Base-by-base conservation (phyloP, 768 basidiomycete genomes). In the Podaxis mareebaensis region DNA sequence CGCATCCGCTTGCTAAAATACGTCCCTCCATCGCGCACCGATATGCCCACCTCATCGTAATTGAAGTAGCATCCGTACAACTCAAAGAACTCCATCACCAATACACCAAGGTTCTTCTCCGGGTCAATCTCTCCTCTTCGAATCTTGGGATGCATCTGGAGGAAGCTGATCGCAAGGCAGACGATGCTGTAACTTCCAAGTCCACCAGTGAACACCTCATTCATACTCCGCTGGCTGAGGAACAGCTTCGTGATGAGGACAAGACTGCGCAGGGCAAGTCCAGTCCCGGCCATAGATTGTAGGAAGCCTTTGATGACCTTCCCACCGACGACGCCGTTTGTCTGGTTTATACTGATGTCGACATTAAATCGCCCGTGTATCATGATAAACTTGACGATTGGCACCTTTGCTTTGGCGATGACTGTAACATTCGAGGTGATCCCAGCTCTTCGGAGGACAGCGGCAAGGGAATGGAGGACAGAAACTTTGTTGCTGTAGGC, bases 81-180 rank as follows among this genome's bases (percentile, higher is more conserved):
- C 79, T 99, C 96, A 71, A 99, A 97, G 73, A 99, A 98, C 75
- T 99, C 97, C 81, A 98, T 85, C 51, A 97, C 83, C 60, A 99
- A 78, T n/a, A 96, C 92, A 1, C 97, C 97, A 10, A 99, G 81
- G 70, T 99, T 99, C 69, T 85, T 81, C 67, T 88, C 86, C 0
- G 95, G 86, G 68, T 96, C 88, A 30, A 99, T 93, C 75, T 96
- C 93, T 0, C 88, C 92, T 60, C 86, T 76, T 44, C 96, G 88
- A 64, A 99, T 87, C 74, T 96, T 96, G 1, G 97, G 97, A 69
- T 99, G 97, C 83, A 97, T 93, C 82, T 99, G 97, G 53, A 99
- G 79, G 73, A 99, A 99, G 74, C 88, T 93, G 67, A 98, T 86
- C 11, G 91, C 95, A 61, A 99, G 75, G 73, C 93, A 97, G 60